Base-by-base conservation (phyloP, 2,329 filamentous ascomycete species). In the Aspergillus sp. region DNA sequence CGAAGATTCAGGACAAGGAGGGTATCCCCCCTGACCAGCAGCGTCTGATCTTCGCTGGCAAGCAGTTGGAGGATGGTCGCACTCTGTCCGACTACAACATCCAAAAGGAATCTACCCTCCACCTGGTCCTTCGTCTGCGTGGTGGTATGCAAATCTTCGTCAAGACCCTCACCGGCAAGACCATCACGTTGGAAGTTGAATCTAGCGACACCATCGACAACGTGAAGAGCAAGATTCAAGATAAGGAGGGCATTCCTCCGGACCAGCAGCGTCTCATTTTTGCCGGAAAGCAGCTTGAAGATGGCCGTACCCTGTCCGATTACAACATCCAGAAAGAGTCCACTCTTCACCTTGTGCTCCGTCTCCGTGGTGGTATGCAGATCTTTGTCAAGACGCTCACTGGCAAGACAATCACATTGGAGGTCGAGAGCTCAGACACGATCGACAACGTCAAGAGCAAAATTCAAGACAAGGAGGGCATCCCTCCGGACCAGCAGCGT, bases 271-370 rank as follows among this genome's bases (percentile, higher is more conserved):
- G 93, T 70, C 81, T 96, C 12, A 96, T 96, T 74, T 96, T 96
- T 65, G 92, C 92, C 52, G 92, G 92, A 60, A 96, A 96, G 86
- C 92, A 96, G 78, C 80, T 96, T 1, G 92, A 96, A 75, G 92
- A 97, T 69, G 93, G 93, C 52, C 90, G 93, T 22, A 97, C 93
- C 0, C 83, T 97, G 0, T 90, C 87, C 54, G 94, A 97, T 76
- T 97, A 97, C 87, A 97, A 97, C 82, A 97, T 97, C 51, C 94
- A 98, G 78, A 94, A 94, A 81, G 91, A 94, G 73, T 90, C 87
- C 0, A 94, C 91, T 0, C 84, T 94, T 1, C 90, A 94, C 75
- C 75, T 94, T 57, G 90, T 94, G 51, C 87, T 94, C 24, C 88
- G 90, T 73, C 86, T 94, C 6, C 89, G 90, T 79, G 90, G 90